Conservation (phyloP, 768 basidiomycete genomes). For the Naganishia vishniacii region DNA sequence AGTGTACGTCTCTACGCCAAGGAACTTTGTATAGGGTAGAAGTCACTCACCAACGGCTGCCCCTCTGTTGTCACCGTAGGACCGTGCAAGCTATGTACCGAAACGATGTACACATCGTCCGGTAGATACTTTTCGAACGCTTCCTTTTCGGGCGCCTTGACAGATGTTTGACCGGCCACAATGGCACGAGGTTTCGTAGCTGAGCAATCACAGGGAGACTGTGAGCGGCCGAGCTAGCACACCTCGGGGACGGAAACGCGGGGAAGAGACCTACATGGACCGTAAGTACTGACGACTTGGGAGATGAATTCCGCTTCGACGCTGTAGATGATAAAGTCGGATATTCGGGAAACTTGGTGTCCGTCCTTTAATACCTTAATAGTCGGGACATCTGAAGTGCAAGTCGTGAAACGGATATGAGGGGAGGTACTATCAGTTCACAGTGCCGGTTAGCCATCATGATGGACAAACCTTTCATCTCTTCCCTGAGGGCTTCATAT, state of each 20-base stretch:
- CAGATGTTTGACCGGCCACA: conserved; percentile 92
- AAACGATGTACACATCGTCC: conserved; percentile 77
- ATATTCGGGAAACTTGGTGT: conserved; percentile 76
- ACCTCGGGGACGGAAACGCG: not conserved
- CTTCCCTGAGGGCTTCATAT: conserved; percentile 59
- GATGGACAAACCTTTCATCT: conserved; percentile 49
- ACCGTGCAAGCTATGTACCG: conserved; percentile 90
- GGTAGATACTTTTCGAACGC: conserved; percentile 89
- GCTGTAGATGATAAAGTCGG: conserved; percentile 90
- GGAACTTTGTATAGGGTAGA: not conserved
- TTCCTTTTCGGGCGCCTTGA: conserved; percentile 84
- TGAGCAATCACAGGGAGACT: too few relatives aligned
- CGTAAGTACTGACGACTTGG: conserved; percentile 75
- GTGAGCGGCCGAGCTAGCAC: too few relatives aligned
- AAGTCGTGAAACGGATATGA: not conserved
- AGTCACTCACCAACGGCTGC: conserved; percentile 71
- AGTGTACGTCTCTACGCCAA: not conserved
- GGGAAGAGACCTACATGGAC: conserved; percentile 67
- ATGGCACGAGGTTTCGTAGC: conserved; percentile 89
- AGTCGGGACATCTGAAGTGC: conserved; percentile 55
- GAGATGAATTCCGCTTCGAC: conserved; percentile 87
- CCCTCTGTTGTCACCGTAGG: conserved; percentile 79
- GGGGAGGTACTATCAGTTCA: not conserved
- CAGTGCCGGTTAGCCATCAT: not conserved
- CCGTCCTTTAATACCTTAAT: conserved; percentile 71